A percentile compares a stretch with the other conserved stretches of the same genome.
These are phyloP conservation scores for Calonectria pauciramosa DNA, from an alignment of 2,329 filamentous ascomycete genomes.

Conservation along the genomic window DNA sequence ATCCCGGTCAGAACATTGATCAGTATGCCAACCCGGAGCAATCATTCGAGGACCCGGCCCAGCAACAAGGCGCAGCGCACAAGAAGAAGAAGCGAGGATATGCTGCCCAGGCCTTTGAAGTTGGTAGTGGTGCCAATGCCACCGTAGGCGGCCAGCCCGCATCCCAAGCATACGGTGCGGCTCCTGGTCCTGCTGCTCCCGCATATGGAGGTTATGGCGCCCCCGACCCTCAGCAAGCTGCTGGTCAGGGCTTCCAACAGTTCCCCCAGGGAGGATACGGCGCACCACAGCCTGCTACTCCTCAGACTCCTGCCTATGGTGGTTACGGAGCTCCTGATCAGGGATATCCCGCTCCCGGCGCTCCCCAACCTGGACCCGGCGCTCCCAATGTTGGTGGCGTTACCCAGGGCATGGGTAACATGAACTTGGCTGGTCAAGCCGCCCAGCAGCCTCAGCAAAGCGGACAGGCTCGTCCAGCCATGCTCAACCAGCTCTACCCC, in stretches of 20 bases:
- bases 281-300: conserved; percentile 55
- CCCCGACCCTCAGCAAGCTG: conserved; percentile 58
- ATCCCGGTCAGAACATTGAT: conserved; percentile 55
- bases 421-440: conserved; percentile 76
- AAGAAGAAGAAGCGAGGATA: conserved; percentile 96
- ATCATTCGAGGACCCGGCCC: conserved; percentile 51
- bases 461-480: conserved; percentile 59
- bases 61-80: conserved; percentile 55
- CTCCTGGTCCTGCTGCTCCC: conserved; percentile 58
- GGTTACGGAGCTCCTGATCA: conserved; percentile 78
- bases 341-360: conserved; percentile 72
- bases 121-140: conserved; percentile 89
- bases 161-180: conserved; percentile 61
- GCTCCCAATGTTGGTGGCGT: conserved; percentile 75
- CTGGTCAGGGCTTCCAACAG: conserved; percentile 58
- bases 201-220: conserved; percentile 74
- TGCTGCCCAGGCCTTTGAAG: conserved; percentile 94
- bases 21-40: conserved; percentile 59
- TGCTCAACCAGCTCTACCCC: conserved; percentile 90
- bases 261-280: conserved; percentile 59
- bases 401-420: conserved; percentile 87
- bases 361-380: conserved; percentile 40
- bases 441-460: conserved; percentile 56
- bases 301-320: conserved; percentile 56
- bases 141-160: conserved; percentile 62